These are phyloP conservation scores for Litsea cubeba DNA, from an alignment of 164 flowering plant species.

Conservation along the genomic window DNA sequence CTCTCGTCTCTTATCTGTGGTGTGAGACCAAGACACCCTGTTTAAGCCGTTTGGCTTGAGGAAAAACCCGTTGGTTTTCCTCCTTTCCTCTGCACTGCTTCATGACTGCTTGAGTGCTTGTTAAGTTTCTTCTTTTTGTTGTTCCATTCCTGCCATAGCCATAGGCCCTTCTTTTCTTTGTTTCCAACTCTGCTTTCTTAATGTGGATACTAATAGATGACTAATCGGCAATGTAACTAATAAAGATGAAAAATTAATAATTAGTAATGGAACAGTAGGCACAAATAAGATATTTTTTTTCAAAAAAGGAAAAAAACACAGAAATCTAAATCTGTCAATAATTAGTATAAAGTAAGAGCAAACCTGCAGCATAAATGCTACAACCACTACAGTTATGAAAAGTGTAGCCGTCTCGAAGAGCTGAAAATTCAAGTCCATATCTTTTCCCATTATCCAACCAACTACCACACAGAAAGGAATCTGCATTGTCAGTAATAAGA, in stretches of 20 bases:
- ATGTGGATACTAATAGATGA: not conserved
- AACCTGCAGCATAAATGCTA: conserved; percentile 79
- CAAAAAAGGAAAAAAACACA: not conserved
- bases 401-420: conserved; percentile 76
- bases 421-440: conserved; percentile 72
- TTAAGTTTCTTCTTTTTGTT: too few species aligned
- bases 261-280: not conserved
- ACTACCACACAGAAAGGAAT: conserved; percentile 76
- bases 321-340: not conserved
- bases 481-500: conserved; percentile 32
- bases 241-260: not conserved
- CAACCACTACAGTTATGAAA: conserved; percentile 64
- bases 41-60: too few species aligned
- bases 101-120: too few species aligned
- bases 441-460: conserved; percentile 64
- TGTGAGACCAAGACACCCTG: too few species aligned
- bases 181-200: too few species aligned
- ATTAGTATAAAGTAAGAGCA: conserved; percentile 3
- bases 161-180: too few species aligned
- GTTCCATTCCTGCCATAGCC: too few species aligned
- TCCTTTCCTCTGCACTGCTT: too few species aligned
- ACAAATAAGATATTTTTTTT: not conserved
- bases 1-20: too few species aligned
- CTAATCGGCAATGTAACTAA: not conserved
- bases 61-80: too few species aligned